Evolutionary conservation across 164 flowering plant genomes (phyloP).

Genomic region (Vitis rupestris): DNA sequence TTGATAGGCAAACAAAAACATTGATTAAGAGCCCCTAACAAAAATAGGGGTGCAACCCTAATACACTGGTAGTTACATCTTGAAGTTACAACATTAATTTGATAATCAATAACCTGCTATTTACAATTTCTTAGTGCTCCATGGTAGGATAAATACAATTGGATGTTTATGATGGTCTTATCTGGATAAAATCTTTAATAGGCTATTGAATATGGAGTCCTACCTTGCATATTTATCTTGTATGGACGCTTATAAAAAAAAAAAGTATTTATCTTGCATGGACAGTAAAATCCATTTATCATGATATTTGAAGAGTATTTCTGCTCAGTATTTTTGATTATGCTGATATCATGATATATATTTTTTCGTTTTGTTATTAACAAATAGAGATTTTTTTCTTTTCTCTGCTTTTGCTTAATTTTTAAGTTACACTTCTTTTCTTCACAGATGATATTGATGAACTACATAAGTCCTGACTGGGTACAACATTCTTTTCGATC

Average conservation of each 20-base stretch:
- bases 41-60: no score
- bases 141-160: no score
- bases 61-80: no score
- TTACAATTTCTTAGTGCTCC: no score
- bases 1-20: no score
- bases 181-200: no score
- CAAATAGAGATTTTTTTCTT: not conserved
- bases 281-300: not conserved
- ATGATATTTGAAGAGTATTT: not conserved
- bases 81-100: no score
- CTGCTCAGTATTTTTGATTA: not conserved
- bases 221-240: not conserved
- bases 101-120: no score
- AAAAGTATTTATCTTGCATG: not conserved
- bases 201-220: not conserved
- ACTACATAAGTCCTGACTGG: conserved; percentile 63
- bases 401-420: not conserved
- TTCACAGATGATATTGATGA: conserved; percentile 69
- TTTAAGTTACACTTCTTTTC: conserved; percentile 17
- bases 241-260: not conserved
- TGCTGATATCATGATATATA: not conserved
- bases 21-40: no score
- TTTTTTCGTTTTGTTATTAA: not conserved
- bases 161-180: no score
- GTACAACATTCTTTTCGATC: conserved; percentile 47